Base-by-base conservation (phyloP, 768 basidiomycete species). In the Trametopsis cervina region DNA sequence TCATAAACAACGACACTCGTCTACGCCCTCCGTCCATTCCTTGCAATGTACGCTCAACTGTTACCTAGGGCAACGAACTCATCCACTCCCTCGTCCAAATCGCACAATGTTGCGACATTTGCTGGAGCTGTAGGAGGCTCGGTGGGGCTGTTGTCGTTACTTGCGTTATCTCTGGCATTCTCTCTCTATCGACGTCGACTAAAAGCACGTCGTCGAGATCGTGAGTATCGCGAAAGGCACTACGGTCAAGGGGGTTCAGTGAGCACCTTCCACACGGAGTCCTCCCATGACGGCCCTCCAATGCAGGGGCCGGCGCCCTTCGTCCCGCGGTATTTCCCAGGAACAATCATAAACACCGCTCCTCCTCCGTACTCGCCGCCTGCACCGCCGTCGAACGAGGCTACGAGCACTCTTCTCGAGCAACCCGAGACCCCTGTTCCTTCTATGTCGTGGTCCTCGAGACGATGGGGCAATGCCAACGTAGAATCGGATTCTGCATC, bases 251-350 rank as follows among this genome's bases (percentile, higher is more conserved):
- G 29, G 29, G 15, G 29, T 15, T 54, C 50, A 21, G 59, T 60
- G 40, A 51, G 53, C 36, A 56, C 59, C 29, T 62, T 56, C 55
- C 60, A 60, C 44, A 58, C 61, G 17, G 58, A 62, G 54, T 57
- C 52, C 29, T 61, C 60, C 37, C 60, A 61, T 40, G 59, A 61
- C 53, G 54, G 51, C 15, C 60, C 57, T 35, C 54, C 57, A 26
- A 73, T 75, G 70, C 56, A 60, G 18, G 77, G 75, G 10, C 73
- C 75, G 22, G 63, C 62, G 7, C 68, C 72, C 2, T 80, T 80
- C 60, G 61, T 76, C 17, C 76, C 78, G 61, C 72, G 76, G 56
- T 79, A 71, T 61, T 79, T 79, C 72, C 78, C 77, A 22, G 75
- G 73, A 7, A 73, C 75, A 0, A 57, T 67, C 24, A 63, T 72